Evolutionary conservation across 1,284 basidiomycete genomes (phyloP).

Genomic region (Boletellus deceptivus): DNA sequence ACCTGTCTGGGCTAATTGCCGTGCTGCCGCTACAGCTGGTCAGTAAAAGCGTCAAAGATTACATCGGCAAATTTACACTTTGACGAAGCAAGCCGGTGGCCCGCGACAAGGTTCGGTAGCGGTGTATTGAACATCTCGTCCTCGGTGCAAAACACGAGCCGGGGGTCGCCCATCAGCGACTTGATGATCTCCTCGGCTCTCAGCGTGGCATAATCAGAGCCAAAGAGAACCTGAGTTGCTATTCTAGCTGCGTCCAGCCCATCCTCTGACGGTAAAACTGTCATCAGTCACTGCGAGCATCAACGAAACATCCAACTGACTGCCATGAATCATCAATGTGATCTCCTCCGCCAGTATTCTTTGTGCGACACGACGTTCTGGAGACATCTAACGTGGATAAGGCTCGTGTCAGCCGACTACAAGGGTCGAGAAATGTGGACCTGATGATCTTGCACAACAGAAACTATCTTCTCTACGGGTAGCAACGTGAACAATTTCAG

Average conservation of each 20-base stretch:
- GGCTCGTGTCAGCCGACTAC: not conserved
- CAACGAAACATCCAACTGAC: slow-evolving; percentile 39
- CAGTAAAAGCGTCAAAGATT: slow-evolving; percentile 1
- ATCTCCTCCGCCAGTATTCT: slow-evolving; percentile 82
- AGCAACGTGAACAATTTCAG: slow-evolving; percentile 86
- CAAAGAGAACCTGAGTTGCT: slow-evolving; percentile 37
- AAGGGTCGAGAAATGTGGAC: slow-evolving; percentile 32
- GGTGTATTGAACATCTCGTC: slow-evolving; percentile 31
- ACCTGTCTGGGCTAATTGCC: slow-evolving; percentile 32
- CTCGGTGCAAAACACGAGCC: slow-evolving; percentile 31
- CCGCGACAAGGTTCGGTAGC: slow-evolving; percentile 28
- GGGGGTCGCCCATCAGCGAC: slow-evolving; percentile 32
- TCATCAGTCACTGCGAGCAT: slow-evolving; percentile 2
- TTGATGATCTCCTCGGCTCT: slow-evolving; percentile 28
- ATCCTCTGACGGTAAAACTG: slow-evolving; percentile 17
- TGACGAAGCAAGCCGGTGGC: slow-evolving; percentile 28
- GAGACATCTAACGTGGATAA: slow-evolving; percentile 41
- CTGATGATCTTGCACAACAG: slow-evolving; percentile 58
- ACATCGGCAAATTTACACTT: slow-evolving; percentile 23
- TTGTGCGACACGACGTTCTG: slow-evolving; percentile 71
- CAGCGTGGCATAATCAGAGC: slow-evolving; percentile 27
- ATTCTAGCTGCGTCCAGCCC: slow-evolving; percentile 31
- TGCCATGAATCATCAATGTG: slow-evolving; percentile 82
- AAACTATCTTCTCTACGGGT: slow-evolving; percentile 55
- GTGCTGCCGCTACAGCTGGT: slow-evolving; percentile 27